Evolutionary conservation across 2,329 filamentous ascomycete genomes (phyloP).

Genomic region (Nemania abortiva): DNA sequence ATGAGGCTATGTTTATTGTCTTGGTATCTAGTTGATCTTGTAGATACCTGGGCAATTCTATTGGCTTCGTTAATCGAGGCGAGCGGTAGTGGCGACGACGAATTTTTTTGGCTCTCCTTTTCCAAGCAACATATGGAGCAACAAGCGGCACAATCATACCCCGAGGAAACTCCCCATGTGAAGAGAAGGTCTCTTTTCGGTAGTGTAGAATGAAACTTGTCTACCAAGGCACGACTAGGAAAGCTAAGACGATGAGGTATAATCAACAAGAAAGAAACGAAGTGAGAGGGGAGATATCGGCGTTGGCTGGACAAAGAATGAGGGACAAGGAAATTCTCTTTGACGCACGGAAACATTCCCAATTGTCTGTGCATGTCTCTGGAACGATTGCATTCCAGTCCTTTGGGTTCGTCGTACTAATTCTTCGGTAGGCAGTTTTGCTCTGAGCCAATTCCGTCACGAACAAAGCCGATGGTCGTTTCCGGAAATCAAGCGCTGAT

Average conservation of each 20-base stretch:
- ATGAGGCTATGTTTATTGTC: background rate
- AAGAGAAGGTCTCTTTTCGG: background rate
- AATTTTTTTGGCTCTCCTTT: conserved; percentile 18
- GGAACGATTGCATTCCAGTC: conserved; percentile 40
- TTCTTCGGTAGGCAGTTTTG: conserved; percentile 15
- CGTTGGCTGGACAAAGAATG: conserved; percentile 34
- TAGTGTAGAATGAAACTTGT: conserved; percentile 11
- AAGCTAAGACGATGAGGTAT: conserved; percentile 23
- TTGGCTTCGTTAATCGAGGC: conserved; percentile 15
- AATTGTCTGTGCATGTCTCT: conserved; percentile 22
- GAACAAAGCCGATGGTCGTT: conserved; percentile 41
- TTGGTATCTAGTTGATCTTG: background rate
- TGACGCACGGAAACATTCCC: conserved; percentile 39
- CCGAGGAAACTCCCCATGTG: conserved; percentile 21
- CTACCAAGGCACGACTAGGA: background rate
- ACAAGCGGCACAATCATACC: conserved; percentile 39
- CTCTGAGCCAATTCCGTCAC: conserved; percentile 21
- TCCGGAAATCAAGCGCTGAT: conserved; percentile 35
- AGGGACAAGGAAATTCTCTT: conserved; percentile 28
- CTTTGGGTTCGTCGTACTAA: conserved; percentile 31
- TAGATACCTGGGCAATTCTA: conserved; percentile 2
- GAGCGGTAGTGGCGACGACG: background rate
- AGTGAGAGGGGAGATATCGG: conserved; percentile 30
- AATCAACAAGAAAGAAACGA: conserved; percentile 21
- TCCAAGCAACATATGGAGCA: too few relatives aligned